Conservation (phyloP, 371 early-diverging fungal genomes). For the Circinella minor region DNA sequence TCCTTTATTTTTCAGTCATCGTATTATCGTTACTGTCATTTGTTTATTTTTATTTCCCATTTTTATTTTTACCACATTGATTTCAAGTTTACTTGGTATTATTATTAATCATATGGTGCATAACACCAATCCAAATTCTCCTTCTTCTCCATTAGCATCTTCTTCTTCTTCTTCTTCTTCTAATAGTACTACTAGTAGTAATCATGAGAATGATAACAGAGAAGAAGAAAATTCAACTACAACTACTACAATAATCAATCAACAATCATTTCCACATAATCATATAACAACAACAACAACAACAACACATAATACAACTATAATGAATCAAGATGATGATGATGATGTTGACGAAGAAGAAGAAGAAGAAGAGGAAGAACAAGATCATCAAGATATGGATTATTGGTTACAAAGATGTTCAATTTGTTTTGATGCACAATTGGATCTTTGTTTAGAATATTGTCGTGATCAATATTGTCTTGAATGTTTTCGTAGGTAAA, state of each 20-base stretch:
- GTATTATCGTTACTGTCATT: constrained; percentile 11
- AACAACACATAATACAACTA: constrained; percentile 29
- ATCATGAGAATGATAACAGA: too few species aligned
- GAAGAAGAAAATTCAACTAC: too few species aligned
- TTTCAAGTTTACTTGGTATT: constrained; percentile 16
- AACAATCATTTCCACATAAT: neutral
- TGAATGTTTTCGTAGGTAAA: constrained; percentile 65
- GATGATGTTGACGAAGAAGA: constrained; percentile 16
- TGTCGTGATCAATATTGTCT: constrained; percentile 73
- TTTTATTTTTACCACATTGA: constrained; percentile 19
- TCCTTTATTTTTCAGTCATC: constrained; percentile 13
- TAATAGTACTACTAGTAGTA: too few species aligned
- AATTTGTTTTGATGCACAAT: constrained; percentile 69
- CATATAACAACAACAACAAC: constrained; percentile 19
- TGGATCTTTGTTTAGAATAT: constrained; percentile 66
- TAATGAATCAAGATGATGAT: neutral
- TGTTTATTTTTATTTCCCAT: constrained; percentile 22
- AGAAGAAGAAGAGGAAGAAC: constrained; percentile 7
- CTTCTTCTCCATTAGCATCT: neutral
- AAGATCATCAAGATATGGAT: constrained; percentile 48
- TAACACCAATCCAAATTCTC: constrained; percentile 10
- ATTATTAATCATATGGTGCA: constrained; percentile 22
- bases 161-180: constrained; percentile 11
- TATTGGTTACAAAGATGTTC: constrained; percentile 68
- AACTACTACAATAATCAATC: too few species aligned